Evolutionary conservation across 2,329 filamentous ascomycete genomes (phyloP), one percentile per base, ranked within the genome.

Genomic region (Aspergillus fijiensis): DNA sequence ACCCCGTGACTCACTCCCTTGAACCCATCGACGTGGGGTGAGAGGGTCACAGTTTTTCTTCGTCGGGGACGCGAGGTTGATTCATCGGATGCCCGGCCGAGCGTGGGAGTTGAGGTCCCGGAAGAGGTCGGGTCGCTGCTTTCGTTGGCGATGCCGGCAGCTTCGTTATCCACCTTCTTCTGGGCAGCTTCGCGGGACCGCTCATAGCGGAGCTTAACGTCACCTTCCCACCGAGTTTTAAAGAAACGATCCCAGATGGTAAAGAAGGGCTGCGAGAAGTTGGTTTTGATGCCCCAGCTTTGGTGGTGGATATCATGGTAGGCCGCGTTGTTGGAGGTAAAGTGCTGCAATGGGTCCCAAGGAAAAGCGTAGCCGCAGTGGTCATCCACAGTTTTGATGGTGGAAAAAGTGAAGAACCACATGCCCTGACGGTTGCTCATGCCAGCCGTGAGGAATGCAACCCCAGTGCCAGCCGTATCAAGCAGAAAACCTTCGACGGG

Each of bases 301-400:
- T 99, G 95, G 79, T 99, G 95, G 78, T 99, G 95, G 60, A 99
- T 94, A 72, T 99, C 95, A 73, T 99, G 95, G 77, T 98, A 99
- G 39, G 88, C 89, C 27, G 95, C 94, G 69, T 98, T 97, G 82
- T 99, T 98, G 74, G 90, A 90, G 49, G 93, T 96, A 62, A 98
- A 83, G 72, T 89, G 88, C 82, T 97, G 93, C 57, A 98, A 82
- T 2, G 94, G 94, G 75, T 99, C 95, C 87, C 90, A 98, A 1
- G 95, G 95, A 63, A 99, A 88, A n/a, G 87, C 84, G 73, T 98
- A 99, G 65, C 95, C 95, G 76, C 94, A 97, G 80, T 99, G 95
- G 73, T 99, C 95, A 72, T 97, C 93, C 27, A 98, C 92, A 0
- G 95, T 98, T 82, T 99, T 99, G 81, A 97, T 87, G 7, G 91